phyloP scores from a whole-genome alignment of 108 stramenopile genomes.

The Cylindrotheca fusiformis region DNA sequence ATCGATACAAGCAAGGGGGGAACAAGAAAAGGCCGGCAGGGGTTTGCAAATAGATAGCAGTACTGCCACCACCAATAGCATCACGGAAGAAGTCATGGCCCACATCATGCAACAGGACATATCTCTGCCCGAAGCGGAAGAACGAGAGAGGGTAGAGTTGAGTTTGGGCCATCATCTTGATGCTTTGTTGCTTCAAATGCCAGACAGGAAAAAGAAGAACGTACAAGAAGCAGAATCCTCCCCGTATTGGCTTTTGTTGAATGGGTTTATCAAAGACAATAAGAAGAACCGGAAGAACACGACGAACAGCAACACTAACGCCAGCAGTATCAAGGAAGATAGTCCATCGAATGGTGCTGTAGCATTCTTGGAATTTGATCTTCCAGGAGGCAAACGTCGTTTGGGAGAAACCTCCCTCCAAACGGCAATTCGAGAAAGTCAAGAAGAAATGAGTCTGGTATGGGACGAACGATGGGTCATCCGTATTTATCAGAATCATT shows the following conservation, averaged over 20 bases:
- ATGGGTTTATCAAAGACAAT: background rate
- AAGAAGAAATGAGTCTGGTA: slow-evolving; percentile 48
- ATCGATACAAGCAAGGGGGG: background rate
- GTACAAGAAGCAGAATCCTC: background rate
- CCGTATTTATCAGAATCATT: background rate
- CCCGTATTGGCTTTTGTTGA: slow-evolving; percentile 7
- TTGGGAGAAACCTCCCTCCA: slow-evolving; percentile 49
- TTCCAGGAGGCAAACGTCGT: slow-evolving; percentile 64
- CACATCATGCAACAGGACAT: background rate
- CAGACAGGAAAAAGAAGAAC: background rate
- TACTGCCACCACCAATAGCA: background rate
- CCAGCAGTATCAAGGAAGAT: background rate
- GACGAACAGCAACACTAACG: background rate
- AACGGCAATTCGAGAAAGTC: slow-evolving; percentile 42
- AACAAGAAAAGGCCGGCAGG: background rate
- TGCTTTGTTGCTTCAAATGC: background rate
- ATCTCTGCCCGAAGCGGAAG: background rate
- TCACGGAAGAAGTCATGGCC: background rate
- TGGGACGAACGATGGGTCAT: slow-evolving; percentile 36
- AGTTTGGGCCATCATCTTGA: background rate
- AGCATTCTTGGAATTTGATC: slow-evolving; percentile 22
- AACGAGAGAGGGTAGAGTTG: background rate
- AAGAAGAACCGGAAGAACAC: background rate
- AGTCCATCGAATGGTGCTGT: background rate
- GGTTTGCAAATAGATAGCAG: background rate